Base-by-base conservation (phyloP, 352 stramenopile genomes). In the Phytophthora colocasiae region DNA sequence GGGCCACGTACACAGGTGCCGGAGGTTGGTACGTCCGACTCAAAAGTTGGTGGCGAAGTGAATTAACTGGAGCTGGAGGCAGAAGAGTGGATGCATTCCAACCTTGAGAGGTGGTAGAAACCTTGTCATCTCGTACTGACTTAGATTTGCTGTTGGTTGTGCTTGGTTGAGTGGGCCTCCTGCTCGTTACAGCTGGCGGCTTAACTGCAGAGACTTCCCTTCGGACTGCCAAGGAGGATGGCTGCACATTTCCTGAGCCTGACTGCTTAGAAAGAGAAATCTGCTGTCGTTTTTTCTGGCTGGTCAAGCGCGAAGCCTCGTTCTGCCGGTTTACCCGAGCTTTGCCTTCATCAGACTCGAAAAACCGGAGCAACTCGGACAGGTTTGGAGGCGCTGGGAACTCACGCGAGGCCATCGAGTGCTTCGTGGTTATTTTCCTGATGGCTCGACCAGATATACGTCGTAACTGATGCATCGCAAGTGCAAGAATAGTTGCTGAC, bases 51-150 rank as follows among this genome's bases (percentile, higher is more conserved):
- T 91, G 80, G 15, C 77, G 71, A 31, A 91, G 71, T 6, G 71
- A 51, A 52, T 87, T 85, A 2, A 63, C 32, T 2, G 53, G 32
- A 9, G 57, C 51, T 38, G 47, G 55, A 26, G 66, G 65, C 38
- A 91, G 36, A 22, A 82, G 71, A 0, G 83, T 91, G 0, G 83
- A 91, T 22, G 69, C 58, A 58, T 91, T 89, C 83, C 83, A 91
- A 17, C 51, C 66, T 43, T 63, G 66, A 22, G 11, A 3, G 12
- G 29, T 53, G 36, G 29, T 22, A 7, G 29, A 12, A 14, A 9
- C n/a, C n/a, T 48, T 69, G 1, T 66, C 59, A 17, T 57, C 52
- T 53, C 38, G 17, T 49, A 19, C 6, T 24, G 10, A 22, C n/a
- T 38, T 61, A n/a, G 44, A n/a, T 8, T 65, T 24, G 38, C 19